phyloP scores from a whole-genome alignment of 768 basidiomycete species.

The Agaricus sinodeliciosus region DNA sequence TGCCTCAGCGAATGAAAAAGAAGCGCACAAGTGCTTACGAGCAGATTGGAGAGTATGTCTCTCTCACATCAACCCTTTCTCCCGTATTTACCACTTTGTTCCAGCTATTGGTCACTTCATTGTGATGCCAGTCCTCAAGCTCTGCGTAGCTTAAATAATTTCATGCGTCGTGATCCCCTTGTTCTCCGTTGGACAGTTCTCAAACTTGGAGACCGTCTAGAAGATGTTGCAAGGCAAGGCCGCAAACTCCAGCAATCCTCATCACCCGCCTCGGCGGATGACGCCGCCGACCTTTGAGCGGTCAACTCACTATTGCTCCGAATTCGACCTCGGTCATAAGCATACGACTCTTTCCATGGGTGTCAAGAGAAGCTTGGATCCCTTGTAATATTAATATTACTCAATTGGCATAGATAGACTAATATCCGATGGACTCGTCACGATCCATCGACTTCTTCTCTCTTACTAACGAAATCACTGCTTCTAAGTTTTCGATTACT shows the following conservation, averaged over 20 bases:
- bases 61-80: neutral
- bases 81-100: neutral
- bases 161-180: slow-evolving; percentile 73
- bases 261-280: slow-evolving; percentile 17
- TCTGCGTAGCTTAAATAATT: slow-evolving; percentile 52
- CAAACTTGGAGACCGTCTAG: slow-evolving; percentile 67
- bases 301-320: slow-evolving; percentile 15
- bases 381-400: neutral
- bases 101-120: slow-evolving; percentile 86
- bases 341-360: neutral
- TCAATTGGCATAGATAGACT: neutral
- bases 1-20: slow-evolving; percentile 71
- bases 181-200: slow-evolving; percentile 80
- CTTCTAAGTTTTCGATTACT: slow-evolving; percentile 26
- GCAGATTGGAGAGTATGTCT: slow-evolving; percentile 68
- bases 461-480: slow-evolving; percentile 17
- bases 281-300: slow-evolving; percentile 14
- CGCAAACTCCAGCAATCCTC: slow-evolving; percentile 26
- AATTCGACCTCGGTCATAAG: neutral
- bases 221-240: slow-evolving; percentile 55
- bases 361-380: neutral
- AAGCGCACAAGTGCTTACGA: slow-evolving; percentile 42
- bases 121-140: slow-evolving; percentile 82
- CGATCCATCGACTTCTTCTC: neutral
- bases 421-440: neutral